These are phyloP conservation scores for Crepidotus variabilis DNA, from an alignment of 768 basidiomycete genomes.

Conservation along the genomic window DNA sequence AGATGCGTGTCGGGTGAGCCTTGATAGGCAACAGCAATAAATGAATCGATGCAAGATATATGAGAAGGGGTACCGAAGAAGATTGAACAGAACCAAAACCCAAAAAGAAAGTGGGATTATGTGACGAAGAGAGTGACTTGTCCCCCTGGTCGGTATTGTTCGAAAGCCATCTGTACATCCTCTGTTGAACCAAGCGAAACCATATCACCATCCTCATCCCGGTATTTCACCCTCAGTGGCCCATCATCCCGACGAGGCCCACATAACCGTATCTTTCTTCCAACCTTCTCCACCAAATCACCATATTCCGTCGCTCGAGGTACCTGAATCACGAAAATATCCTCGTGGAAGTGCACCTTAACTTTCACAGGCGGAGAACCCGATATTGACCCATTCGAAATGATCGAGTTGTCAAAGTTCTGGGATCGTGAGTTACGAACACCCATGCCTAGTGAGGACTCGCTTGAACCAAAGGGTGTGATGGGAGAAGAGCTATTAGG, in stretches of 20 bases:
- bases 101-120: constrained; percentile 31
- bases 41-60: constrained; percentile 7
- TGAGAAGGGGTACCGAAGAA: constrained; percentile 8
- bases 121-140: constrained; percentile 81
- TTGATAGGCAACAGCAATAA: constrained; percentile 6
- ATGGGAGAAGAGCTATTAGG: constrained; percentile 84
- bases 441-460: constrained; percentile 56
- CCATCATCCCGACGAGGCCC: constrained; percentile 77
- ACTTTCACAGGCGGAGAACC: constrained; percentile 64
- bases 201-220: constrained; percentile 91
- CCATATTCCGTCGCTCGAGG: constrained; percentile 72
- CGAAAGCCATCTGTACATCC: constrained; percentile 93
- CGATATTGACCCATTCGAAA: constrained; percentile 17
- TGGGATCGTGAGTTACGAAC: constrained; percentile 55
- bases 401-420: constrained; percentile 37
- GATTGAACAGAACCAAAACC: constrained; percentile 5
- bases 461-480: constrained; percentile 88
- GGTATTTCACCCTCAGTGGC: constrained; percentile 84
- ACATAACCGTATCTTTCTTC: constrained; percentile 89
- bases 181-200: constrained; percentile 86
- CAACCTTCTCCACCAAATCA: constrained; percentile 86
- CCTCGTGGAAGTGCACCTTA: constrained; percentile 93
- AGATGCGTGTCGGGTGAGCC: constrained; percentile 5
- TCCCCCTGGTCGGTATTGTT: constrained; percentile 72
- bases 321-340: constrained; percentile 93